Conservation (phyloP, 148 eudicot species). For the Selenicereus undatus region DNA sequence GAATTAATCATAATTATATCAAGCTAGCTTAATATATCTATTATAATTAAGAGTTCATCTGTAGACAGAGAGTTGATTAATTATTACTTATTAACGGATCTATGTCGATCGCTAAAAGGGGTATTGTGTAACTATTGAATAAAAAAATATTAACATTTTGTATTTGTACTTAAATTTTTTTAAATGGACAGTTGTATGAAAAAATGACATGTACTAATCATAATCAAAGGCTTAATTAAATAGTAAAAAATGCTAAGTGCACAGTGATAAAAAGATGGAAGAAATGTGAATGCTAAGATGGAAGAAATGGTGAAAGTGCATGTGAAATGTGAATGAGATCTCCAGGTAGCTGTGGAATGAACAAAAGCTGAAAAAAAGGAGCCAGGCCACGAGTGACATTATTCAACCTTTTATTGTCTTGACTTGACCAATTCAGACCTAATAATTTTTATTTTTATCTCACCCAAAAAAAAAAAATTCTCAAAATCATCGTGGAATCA, state of each 20-base stretch:
- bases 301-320: slow-evolving; percentile 1
- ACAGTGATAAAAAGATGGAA: background rate
- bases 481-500: background rate
- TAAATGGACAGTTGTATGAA: too few relatives aligned
- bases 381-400: background rate
- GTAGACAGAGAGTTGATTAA: too few relatives aligned
- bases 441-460: background rate
- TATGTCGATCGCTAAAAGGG: too few relatives aligned
- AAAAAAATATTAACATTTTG: too few relatives aligned
- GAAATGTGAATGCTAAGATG: background rate
- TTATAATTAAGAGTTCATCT: too few relatives aligned
- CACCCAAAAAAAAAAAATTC: too few relatives aligned
- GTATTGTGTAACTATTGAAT: too few relatives aligned
- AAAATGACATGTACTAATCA: background rate
- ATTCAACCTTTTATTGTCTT: background rate
- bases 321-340: slow-evolving; percentile 3
- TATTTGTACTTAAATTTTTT: too few relatives aligned
- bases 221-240: background rate
- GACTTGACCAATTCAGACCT: background rate
- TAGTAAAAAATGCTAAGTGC: background rate
- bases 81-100: too few relatives aligned
- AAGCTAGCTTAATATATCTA: too few relatives aligned
- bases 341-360: background rate
- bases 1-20: too few relatives aligned
- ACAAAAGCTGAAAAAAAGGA: background rate